These are phyloP conservation scores for Leccinum incarnatum DNA, from an alignment of 768 basidiomycete species.

Conservation along the genomic window DNA sequence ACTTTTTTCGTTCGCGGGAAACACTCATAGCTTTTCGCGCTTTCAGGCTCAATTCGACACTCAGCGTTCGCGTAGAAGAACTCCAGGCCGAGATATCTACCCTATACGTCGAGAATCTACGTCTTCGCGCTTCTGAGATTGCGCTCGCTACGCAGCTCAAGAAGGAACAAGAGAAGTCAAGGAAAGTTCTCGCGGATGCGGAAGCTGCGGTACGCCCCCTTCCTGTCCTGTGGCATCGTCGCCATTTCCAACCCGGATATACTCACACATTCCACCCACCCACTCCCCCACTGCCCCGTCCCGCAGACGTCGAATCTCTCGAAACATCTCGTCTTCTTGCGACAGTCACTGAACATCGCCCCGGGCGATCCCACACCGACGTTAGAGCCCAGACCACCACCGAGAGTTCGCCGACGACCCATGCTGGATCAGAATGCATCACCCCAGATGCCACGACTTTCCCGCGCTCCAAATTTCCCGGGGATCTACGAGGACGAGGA, in stretches of 20 bases:
- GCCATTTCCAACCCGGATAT: not conserved
- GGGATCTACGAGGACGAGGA: slow-evolving; percentile 71
- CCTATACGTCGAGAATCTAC: slow-evolving; percentile 81
- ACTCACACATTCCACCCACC: not conserved
- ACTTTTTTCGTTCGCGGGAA: slow-evolving; percentile 2
- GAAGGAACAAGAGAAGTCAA: slow-evolving; percentile 75
- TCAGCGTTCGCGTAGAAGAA: slow-evolving; percentile 82
- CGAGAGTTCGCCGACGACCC: slow-evolving; percentile 52
- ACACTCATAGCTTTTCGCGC: slow-evolving; percentile 6
- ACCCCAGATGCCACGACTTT: slow-evolving; percentile 53
- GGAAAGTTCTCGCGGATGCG: slow-evolving; percentile 67
- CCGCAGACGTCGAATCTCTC: slow-evolving; percentile 55
- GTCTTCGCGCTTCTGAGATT: slow-evolving; percentile 78
- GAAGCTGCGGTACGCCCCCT: slow-evolving; percentile 63
- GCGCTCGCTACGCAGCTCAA: slow-evolving; percentile 72
- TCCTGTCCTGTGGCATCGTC: slow-evolving; percentile 15
- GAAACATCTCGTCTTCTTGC: slow-evolving; percentile 62
- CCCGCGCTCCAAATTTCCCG: slow-evolving; percentile 64
- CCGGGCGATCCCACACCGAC: slow-evolving; percentile 35
- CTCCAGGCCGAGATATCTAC: slow-evolving; percentile 78
- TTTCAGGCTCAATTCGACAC: slow-evolving; percentile 75
- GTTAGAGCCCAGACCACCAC: slow-evolving; percentile 41
- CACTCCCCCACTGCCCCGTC: slow-evolving; percentile 2
- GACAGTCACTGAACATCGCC: slow-evolving; percentile 55
- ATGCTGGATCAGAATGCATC: slow-evolving; percentile 41